These are phyloP conservation scores for Malassezia sp. DNA, from an alignment of 1,284 basidiomycete species.

Conservation along the genomic window DNA sequence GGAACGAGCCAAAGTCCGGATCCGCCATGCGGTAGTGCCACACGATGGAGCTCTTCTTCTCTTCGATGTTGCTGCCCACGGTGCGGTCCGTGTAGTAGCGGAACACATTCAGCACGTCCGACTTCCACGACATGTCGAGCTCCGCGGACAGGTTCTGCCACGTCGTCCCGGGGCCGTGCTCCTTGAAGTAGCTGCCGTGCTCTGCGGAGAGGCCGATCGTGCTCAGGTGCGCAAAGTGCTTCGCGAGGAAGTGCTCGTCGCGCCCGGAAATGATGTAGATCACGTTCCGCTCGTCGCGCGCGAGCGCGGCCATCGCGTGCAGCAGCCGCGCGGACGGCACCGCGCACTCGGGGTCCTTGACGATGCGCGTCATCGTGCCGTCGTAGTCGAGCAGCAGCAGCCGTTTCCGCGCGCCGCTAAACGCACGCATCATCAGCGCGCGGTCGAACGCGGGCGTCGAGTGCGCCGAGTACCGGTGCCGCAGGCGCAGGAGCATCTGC, in stretches of 20 bases:
- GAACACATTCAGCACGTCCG: conserved; percentile 86
- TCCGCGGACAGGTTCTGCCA: conserved; percentile 83
- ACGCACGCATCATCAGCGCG: conserved; percentile 57
- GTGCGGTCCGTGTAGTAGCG: conserved; percentile 91
- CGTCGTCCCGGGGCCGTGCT: conserved; percentile 54
- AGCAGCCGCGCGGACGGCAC: conserved; percentile 67
- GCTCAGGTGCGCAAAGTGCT: conserved; percentile 74
- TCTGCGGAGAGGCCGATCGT: conserved; percentile 85
- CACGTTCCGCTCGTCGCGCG: conserved; percentile 70
- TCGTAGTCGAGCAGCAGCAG: conserved; percentile 94
- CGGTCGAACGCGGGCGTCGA: conserved; percentile 74
- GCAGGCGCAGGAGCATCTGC: conserved; percentile 72
- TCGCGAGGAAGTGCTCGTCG: conserved; percentile 81
- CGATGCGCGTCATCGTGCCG: conserved; percentile 91
- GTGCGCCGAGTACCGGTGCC: conserved; percentile 67
- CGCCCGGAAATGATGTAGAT: conserved; percentile 96
- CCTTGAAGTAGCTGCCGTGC: conserved; percentile 83
- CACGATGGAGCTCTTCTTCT: conserved; percentile 91
- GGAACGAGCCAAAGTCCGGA: conserved; percentile 70
- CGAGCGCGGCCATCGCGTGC: conserved; percentile 61
- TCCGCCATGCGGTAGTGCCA: conserved; percentile 93
- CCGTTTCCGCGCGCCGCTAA: conserved; percentile 64
- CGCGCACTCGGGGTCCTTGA: conserved; percentile 81
- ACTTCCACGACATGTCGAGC: conserved; percentile 97
- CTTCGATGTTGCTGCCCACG: conserved; percentile 86